Conservation (phyloP, 106 monocot genomes). For the Apostasia shenzhenica region DNA sequence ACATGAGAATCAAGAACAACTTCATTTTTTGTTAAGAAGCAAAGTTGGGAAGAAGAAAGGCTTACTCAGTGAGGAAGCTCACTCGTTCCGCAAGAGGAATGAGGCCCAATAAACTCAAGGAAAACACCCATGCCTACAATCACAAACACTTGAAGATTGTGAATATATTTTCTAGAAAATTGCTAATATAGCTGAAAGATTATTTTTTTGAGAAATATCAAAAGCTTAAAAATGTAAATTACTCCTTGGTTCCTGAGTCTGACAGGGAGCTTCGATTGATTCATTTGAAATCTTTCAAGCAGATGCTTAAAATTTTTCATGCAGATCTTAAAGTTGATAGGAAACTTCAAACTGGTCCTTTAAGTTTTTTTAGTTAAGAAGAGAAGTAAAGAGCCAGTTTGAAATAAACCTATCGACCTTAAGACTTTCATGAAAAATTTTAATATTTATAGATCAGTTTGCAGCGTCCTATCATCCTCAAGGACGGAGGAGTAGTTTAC, state of each 20-base stretch:
- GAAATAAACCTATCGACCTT: too few relatives aligned
- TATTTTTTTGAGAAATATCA: neutral
- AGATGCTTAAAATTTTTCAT: too few relatives aligned
- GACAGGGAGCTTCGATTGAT: neutral
- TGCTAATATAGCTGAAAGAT: neutral
- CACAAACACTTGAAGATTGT: neutral
- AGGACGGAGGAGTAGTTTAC: too few relatives aligned
- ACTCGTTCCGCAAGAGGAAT: slow-evolving; percentile 63
- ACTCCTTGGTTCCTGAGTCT: neutral
- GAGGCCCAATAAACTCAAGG: slow-evolving; percentile 51
- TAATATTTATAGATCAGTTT: too few relatives aligned
- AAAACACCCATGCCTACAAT: slow-evolving; percentile 54
- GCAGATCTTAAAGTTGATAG: too few relatives aligned
- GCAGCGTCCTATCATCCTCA: too few relatives aligned
- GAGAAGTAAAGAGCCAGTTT: too few relatives aligned
- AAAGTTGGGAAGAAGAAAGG: neutral
- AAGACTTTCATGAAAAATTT: too few relatives aligned
- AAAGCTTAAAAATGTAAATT: neutral
- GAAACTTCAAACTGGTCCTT: too few relatives aligned
- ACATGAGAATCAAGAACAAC: too few relatives aligned
- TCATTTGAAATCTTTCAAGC: neutral
- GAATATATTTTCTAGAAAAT: neutral
- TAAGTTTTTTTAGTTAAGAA: too few relatives aligned
- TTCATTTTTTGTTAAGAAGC: too few relatives aligned
- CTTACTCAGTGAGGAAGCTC: slow-evolving; percentile 80